These are phyloP conservation scores for Globisporangium echinulatum DNA, from an alignment of 352 stramenopile species.

Conservation along the genomic window DNA sequence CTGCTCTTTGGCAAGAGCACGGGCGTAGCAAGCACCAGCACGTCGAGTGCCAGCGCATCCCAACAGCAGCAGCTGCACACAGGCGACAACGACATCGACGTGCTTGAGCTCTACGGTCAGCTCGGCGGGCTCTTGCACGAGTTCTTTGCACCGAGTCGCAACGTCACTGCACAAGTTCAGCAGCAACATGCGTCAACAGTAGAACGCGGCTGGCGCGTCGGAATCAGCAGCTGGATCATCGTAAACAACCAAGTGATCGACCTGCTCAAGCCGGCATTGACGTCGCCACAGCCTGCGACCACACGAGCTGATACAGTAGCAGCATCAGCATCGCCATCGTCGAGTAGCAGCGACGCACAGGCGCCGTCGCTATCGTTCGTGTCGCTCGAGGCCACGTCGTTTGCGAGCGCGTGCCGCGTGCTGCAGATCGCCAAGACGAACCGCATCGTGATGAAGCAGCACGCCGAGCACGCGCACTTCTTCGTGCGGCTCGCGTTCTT, in stretches of 20 bases:
- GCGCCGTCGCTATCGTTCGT: constrained; percentile 33
- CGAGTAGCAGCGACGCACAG: background rate
- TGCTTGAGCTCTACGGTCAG: constrained; percentile 54
- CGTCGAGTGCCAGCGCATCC: background rate
- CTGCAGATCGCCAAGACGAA: constrained; percentile 70
- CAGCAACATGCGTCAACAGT: constrained; percentile 4
- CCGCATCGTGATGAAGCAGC: constrained; percentile 63
- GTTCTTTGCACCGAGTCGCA: constrained; percentile 22
- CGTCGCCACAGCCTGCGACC: background rate
- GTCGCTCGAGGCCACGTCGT: constrained; percentile 39
- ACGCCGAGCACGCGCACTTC: constrained; percentile 54
- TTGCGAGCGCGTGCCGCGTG: constrained; percentile 39
- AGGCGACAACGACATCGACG: constrained; percentile 19
- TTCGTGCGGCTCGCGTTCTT: constrained; percentile 68
- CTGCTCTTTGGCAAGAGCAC: constrained; percentile 62
- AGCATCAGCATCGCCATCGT: background rate
- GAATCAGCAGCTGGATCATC: constrained; percentile 68
- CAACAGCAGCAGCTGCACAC: background rate
- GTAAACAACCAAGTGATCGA: constrained; percentile 60
- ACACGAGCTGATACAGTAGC: background rate
- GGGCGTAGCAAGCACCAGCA: constrained; percentile 1
- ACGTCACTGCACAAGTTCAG: background rate
- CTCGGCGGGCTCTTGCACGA: constrained; percentile 40
- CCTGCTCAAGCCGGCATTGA: constrained; percentile 27
- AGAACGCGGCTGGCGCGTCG: constrained; percentile 30